A percentile compares a stretch with the other conserved stretches of the same genome.
Conservation (phyloP, 345 rosid species). For the Gossypium stocksii region DNA sequence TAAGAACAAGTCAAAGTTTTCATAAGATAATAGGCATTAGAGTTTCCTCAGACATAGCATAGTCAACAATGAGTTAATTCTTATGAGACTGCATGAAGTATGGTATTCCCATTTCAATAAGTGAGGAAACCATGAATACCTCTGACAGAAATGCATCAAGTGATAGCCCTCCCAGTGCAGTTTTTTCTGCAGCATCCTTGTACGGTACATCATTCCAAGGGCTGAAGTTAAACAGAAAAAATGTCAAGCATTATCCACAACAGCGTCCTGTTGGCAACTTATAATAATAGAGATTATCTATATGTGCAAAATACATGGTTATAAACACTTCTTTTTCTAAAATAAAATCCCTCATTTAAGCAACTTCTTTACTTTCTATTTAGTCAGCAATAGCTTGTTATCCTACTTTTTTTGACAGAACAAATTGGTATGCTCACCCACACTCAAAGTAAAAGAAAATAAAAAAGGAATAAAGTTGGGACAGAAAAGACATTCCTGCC, state of each 20-base stretch:
- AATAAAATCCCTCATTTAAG: not conserved
- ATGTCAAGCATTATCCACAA: slow-evolving; percentile 1
- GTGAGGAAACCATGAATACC: slow-evolving; percentile 38
- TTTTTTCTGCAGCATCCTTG: slow-evolving; percentile 63
- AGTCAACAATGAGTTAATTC: not conserved
- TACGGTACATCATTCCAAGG: slow-evolving; percentile 87
- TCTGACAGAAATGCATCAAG: slow-evolving; percentile 69
- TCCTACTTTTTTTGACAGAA: not conserved
- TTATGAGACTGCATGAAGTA: not conserved
- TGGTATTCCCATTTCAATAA: not conserved
- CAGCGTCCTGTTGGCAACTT: slow-evolving; percentile 13
- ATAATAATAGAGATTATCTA: not conserved
- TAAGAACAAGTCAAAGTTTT: slow-evolving; percentile 1
- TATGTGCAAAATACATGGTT: not conserved
- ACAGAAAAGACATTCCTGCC: not conserved
- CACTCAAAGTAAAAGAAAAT: not conserved
- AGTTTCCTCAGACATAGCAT: not conserved
- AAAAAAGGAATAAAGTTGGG: not conserved
- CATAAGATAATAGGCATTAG: not conserved
- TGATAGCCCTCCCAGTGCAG: slow-evolving; percentile 60
- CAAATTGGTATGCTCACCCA: not conserved
- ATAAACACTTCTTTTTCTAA: not conserved
- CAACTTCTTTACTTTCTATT: not conserved
- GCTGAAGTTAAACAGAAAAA: slow-evolving; percentile 37
- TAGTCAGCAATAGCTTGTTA: not conserved